Conservation (phyloP, 305 asterid genomes). For the Rubia balearica region DNA sequence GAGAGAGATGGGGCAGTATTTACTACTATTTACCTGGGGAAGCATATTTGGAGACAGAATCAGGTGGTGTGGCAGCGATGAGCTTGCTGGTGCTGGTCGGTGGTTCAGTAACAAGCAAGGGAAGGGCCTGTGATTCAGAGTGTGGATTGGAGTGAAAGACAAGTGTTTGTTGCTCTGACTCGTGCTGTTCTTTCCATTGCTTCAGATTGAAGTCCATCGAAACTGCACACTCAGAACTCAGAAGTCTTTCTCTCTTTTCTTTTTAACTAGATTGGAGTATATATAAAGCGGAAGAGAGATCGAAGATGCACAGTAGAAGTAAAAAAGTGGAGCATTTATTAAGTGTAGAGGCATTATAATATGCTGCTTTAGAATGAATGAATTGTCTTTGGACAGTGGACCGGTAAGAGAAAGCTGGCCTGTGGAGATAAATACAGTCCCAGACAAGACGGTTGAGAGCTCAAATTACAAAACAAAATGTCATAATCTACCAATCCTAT, state of each 20-base stretch:
- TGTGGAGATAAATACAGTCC: constrained; percentile 29
- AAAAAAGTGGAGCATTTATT: neutral
- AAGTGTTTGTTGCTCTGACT: constrained; percentile 32
- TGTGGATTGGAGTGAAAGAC: constrained; percentile 26
- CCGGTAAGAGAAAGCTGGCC: constrained; percentile 20
- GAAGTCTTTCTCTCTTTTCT: neutral
- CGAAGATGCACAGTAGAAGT: neutral
- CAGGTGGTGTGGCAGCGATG: constrained; percentile 37
- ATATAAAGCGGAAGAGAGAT: constrained; percentile 24
- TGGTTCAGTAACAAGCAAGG: constrained; percentile 60
- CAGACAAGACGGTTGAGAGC: constrained; percentile 51
- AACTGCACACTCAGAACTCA: constrained; percentile 8
- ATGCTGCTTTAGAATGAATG: constrained; percentile 11
- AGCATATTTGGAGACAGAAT: constrained; percentile 33
- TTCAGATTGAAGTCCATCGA: constrained; percentile 69
- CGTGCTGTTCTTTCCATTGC: constrained; percentile 53
- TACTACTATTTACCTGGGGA: constrained; percentile 30
- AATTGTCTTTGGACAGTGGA: constrained; percentile 17
- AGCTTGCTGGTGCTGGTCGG: constrained; percentile 21
- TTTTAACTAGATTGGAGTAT: constrained; percentile 13
- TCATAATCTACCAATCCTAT: too few relatives aligned
- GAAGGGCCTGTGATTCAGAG: constrained; percentile 29
- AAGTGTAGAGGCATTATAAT: constrained; percentile 12
- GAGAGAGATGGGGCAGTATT: too few relatives aligned
- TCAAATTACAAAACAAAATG: neutral